Evolutionary conservation across 192 early-diverging fungal genomes (phyloP).

Genomic region (Bifiguratus adelaidae): DNA sequence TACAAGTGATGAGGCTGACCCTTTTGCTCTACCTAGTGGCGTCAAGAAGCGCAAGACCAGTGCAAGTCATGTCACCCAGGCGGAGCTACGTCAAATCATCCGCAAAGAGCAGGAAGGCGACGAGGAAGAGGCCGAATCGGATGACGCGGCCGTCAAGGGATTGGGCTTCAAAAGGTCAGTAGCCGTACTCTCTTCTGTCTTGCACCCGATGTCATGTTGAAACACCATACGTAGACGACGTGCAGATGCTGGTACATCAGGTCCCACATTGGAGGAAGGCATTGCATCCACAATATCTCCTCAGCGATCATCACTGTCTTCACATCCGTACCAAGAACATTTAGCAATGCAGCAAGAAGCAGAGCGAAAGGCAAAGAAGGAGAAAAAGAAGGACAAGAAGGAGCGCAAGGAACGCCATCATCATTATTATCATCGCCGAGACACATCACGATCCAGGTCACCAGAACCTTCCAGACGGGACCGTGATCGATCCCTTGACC

Average conservation of each 20-base stretch:
- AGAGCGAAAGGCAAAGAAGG: not conserved
- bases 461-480: too few species aligned
- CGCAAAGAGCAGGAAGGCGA: slow-evolving; percentile 11
- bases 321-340: not conserved
- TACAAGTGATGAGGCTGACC: not conserved
- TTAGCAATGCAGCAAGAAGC: not conserved
- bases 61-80: slow-evolving; percentile 28
- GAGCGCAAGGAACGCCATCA: slow-evolving; percentile 6
- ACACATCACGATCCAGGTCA: too few species aligned
- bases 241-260: not conserved
- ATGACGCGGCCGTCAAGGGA: slow-evolving; percentile 14
- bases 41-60: slow-evolving; percentile 26
- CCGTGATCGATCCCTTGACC: too few species aligned
- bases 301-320: slow-evolving; percentile 1
- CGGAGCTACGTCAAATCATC: slow-evolving; percentile 30
- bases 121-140: slow-evolving; percentile 16
- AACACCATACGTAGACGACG: not conserved
- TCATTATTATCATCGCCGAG: not conserved
- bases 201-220: not conserved
- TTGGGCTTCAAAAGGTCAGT: slow-evolving; percentile 20
- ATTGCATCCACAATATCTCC: not conserved
- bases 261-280: not conserved
- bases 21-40: slow-evolving; percentile 13
- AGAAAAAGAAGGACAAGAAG: slow-evolving; percentile 14
- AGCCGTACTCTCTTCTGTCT: not conserved